Evolutionary conservation across 106 monocot species (phyloP).

Genomic region (Platanthera zijinensis): DNA sequence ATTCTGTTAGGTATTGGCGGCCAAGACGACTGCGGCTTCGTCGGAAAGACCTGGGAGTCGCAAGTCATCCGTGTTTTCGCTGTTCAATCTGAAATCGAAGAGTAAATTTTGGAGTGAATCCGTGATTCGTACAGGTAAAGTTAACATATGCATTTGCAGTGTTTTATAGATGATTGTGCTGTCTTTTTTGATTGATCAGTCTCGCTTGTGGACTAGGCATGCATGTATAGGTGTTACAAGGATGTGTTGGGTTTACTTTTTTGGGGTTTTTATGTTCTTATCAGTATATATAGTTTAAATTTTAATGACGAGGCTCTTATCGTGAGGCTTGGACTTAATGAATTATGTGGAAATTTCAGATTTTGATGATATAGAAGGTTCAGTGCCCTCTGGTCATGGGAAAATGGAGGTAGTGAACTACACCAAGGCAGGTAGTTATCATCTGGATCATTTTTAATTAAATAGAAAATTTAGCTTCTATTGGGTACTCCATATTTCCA

Average conservation of each 20-base stretch:
- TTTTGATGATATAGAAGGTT: constrained; percentile 74
- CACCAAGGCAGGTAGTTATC: constrained; percentile 57
- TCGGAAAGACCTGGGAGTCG: constrained; percentile 16
- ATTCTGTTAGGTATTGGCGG: constrained; percentile 4
- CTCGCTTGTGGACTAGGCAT: background rate
- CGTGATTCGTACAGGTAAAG: constrained; percentile 71
- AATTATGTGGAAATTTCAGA: constrained; percentile 26
- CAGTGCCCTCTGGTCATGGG: constrained; percentile 27
- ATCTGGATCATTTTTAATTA: background rate
- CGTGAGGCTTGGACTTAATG: background rate
- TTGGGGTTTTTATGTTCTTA: background rate
- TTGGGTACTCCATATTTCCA: background rate
- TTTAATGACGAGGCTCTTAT: background rate
- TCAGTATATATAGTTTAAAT: background rate
- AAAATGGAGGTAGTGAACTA: constrained; percentile 61
- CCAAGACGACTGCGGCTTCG: constrained; percentile 25
- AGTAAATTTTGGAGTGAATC: constrained; percentile 95
- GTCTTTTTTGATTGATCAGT: background rate
- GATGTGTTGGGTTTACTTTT: background rate
- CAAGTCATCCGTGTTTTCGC: constrained; percentile 71
- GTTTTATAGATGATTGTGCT: background rate
- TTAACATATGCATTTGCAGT: background rate
- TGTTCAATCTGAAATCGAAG: constrained; percentile 83
- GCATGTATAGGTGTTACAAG: background rate
- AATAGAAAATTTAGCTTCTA: background rate